Base-by-base conservation (phyloP, 2,329 filamentous ascomycete genomes). In the Ceratocystis huliohia region DNA sequence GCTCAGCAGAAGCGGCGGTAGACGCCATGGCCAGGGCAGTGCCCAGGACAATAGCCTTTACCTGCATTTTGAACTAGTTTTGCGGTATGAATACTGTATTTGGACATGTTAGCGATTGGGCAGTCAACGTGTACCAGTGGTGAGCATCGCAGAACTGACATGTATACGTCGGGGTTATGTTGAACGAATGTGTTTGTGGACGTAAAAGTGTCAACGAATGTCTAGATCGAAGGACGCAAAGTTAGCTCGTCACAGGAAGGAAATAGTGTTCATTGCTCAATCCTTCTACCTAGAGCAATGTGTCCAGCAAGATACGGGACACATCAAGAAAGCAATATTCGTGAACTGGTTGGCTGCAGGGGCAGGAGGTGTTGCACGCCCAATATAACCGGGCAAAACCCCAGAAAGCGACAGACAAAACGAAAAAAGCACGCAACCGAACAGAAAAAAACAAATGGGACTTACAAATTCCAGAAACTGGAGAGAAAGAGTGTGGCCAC, bases 131-230 rank as follows among this genome's bases (percentile, higher is more conserved):
- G n/a, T 8, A 7, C 5, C 6, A 7, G 0, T 5, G 10, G 37
- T 5, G 1, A 3, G 10, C 10, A 13, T 13, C 2, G 10, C 3
- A 41, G 37, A 20, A 48, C 65, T 63, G 22, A 66, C 65, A 63
- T 68, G 62, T 65, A 61, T 69, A 65, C 79, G 80, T 81, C 82
- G 79, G 79, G 75, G 74, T 72, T 70, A 72, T 72, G 73, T 75
- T 71, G 71, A 83, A 81, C 77, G 82, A 84, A 77, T 82, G 82
- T 50, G 20, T 20, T 48, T 82, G 82, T 78, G 81, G 83, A 82
- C 83, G 80, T 77, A 74, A 74, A 71, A 74, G 70, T 77, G 76
- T 80, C 78, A 82, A 83, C 72, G 79, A 82, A 76, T 74, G 80
- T 80, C 61, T 67, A 46, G 46, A 20, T n/a, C 6, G 30, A 63